phyloP scores from a whole-genome alignment of 495 filamentous ascomycete genomes.

The Aspergillus indologenus region DNA sequence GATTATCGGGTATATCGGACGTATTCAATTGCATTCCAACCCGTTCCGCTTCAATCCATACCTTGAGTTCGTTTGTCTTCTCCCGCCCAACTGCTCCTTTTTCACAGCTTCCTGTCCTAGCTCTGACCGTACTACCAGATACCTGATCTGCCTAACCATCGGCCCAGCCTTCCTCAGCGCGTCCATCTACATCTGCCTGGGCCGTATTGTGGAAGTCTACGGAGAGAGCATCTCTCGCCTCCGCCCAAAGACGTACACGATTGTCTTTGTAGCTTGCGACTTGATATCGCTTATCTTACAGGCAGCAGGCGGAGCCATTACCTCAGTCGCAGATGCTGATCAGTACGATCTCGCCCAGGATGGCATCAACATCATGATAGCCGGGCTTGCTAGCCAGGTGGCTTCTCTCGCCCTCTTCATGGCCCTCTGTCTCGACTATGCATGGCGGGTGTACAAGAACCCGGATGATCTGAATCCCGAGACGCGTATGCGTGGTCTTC shows the following conservation, averaged over 20 bases:
- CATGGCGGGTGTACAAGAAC: slow-evolving; percentile 33
- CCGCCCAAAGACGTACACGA: slow-evolving; percentile 47
- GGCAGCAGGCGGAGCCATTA: slow-evolving; percentile 52
- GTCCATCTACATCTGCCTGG: slow-evolving; percentile 55
- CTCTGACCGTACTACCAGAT: slow-evolving; percentile 22
- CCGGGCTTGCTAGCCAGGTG: slow-evolving; percentile 54
- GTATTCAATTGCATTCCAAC: slow-evolving; percentile 34
- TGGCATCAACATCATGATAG: slow-evolving; percentile 55
- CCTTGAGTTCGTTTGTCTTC: slow-evolving; percentile 30
- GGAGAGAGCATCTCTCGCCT: slow-evolving; percentile 47
- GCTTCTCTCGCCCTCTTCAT: slow-evolving; percentile 53
- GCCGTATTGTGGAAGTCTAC: slow-evolving; percentile 49
- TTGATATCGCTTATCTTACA: slow-evolving; percentile 54
- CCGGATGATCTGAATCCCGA: slow-evolving; percentile 5
- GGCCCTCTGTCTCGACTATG: slow-evolving; percentile 48
- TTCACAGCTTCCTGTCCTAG: background rate
- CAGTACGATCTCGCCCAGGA: background rate
- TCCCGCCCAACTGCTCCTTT: background rate
- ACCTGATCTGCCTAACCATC: slow-evolving; percentile 52
- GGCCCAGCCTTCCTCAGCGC: slow-evolving; percentile 56
- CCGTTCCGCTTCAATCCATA: slow-evolving; percentile 36
- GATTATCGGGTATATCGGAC: slow-evolving; percentile 38
- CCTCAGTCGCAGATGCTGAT: slow-evolving; percentile 39
- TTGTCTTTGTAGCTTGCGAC: slow-evolving; percentile 53
- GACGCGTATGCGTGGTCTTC: slow-evolving; percentile 10